Evolutionary conservation across 1,139 yeast species (phyloP), one percentile per base, ranked within the genome.

Genomic region (Lodderomyces elongisporus): DNA sequence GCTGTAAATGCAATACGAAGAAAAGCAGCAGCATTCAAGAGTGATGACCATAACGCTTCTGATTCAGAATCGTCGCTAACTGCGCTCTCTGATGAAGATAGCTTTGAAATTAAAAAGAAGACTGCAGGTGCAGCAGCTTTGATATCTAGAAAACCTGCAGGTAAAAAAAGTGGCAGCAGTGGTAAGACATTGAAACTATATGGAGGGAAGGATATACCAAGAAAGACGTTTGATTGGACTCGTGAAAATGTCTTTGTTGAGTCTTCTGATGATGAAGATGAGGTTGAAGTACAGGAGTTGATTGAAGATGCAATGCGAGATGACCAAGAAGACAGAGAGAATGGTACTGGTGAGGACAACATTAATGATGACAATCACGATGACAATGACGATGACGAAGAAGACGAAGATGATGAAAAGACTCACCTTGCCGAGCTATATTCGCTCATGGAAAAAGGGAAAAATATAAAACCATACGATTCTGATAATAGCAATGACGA

Each of bases 11-110:
- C n/a, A 12, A 29, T 13, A 9, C 21, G 14, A 10, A 21, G 22
- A 12, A 29, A 22, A 3, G 5, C 33, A 7, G 27, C 14, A 18
- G 17, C 24, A 31, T 18, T 30, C 33, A 17, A 30, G 14, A 14
- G 24, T 31, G 43, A n/a, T n/a, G n/a, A n/a, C n/a, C n/a, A 40
- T 6, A 42, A 43, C n/a, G 48, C 40, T 5, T 42, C 49, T n/a
- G 54, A 49, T 23, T 53, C 61, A 3, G 64, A 51, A 40, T 56
- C 67, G 14, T 65, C 72, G 3, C 47, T 69, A 25, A 66, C 74
- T 0, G 72, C 67, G 2, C 62, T 64, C 16, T 62, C 68, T 2
- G 71, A 62, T 15, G 54, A 53, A 4, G 56, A 49, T 4, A 35
- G 32, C 12, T 35, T 40, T 18, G 22, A 22, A 5, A 14, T 17